Base-by-base conservation (phyloP, 1,139 yeast species). In the Yamadazyma taylorii region DNA sequence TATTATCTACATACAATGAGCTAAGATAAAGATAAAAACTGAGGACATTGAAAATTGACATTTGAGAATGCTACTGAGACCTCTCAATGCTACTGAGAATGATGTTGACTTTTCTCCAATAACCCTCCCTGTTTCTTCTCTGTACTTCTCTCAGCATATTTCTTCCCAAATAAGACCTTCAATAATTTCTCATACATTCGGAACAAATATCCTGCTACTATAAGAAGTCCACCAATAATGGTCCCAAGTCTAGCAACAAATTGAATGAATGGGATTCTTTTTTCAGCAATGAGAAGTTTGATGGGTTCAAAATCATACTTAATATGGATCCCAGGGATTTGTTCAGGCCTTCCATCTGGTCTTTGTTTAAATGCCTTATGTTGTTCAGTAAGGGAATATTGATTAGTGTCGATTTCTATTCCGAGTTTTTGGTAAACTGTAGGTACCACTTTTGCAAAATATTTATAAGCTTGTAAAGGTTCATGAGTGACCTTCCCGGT, bases 231-330 rank as follows among this genome's bases (percentile, higher is more conserved):
- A 4, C 92, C 90, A n/a, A 79, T 50, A 28, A 92, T 84, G 3
- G 96, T 90, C 7, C 86, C 84, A 35, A 90, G 62, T 43, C 89
- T 75, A 11, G 89, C 79, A 9, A 89, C 66, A 60, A 94, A 92
- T 51, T 82, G 87, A 27, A 79, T 57, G 55, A 92, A 90, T 2
- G 94, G 76, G 35, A 90, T 67, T 43, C 97, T 71, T 38, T 67
- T 69, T 55, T 90, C 97, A 21, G 72, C 69, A 25, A 89, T 74
- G 3, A 76, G 63, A 50, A 92, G 71, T 37, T 82, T 76, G 30
- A 92, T 78, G 3, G 97, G 94, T 52, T 92, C 97, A 56, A 92
- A 88, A 48, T 87, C 90, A 58, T 90, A 92, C 39, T 76, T 77
- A 66, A 92, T 78, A 54, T 74, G 85, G 25, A 92, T 81, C 0